Evolutionary conservation across 2,329 filamentous ascomycete genomes (phyloP), one percentile per base, ranked within the genome.

Genomic region (Diaporthe australafricana): DNA sequence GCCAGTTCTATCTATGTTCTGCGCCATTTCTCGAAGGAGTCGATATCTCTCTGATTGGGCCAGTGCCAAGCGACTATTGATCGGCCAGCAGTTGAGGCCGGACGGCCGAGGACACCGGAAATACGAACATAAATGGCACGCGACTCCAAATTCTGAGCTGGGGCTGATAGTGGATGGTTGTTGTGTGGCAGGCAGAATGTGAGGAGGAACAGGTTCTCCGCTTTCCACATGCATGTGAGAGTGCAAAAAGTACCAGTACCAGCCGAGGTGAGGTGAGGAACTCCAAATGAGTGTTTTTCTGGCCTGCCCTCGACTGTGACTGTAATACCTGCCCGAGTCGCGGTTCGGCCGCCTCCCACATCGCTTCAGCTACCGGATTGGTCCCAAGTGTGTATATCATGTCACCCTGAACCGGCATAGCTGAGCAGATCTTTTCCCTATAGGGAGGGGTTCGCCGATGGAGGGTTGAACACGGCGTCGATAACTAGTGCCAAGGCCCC

Each of bases 311-410:
- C 11, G 42, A 48, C 48, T 63, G 60, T 63, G 60, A 63, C 60
- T 3, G 8, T 35, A 35, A 48, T 48, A 63, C 25, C 60, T 38
- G 42, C 40, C 66, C 66, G 66, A 50, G 53, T 60, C 53, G n/a
- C 42, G 32, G 66, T 57, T 68, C 66, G 66, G 32, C 66, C 30
- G 32, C 42, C 66, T 60, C 25, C 22, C 53, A 7, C 27, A 22
- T 60, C 66, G 66, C 52, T 22, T 60, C 30, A 69, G 42, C 30
- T 69, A 50, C 66, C 66, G 66, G 30, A 60, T 69, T 69, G 45
- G 53, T 50, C 53, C 42, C 53, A 69, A 60, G 66, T 56, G 52
- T 40, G 53, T 17, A 40, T 42, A 38, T 48, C n/a, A 63, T 48
- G 60, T 48, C 42, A 48, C 42, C 53, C 66, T 48, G 27, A 40